Conservation (phyloP, 169 alveolate species). For the Cryptosporidium felis region DNA sequence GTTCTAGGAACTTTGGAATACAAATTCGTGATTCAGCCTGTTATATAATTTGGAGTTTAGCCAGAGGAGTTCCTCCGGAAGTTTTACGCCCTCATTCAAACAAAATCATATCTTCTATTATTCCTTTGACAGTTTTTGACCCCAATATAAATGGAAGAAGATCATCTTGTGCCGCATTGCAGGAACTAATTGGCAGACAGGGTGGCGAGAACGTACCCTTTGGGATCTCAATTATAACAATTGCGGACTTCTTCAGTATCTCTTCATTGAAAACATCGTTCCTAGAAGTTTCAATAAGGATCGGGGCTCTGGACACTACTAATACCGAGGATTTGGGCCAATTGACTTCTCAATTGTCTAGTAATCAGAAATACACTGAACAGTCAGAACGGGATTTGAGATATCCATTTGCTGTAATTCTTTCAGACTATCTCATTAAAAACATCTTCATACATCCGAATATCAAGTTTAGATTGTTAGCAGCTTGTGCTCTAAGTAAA, state of each 20-base stretch:
- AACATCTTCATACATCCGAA: constrained; percentile 46
- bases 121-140: constrained; percentile 72
- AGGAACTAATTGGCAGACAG: constrained; percentile 74
- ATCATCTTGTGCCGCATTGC: constrained; percentile 75
- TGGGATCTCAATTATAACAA: constrained; percentile 69
- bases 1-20: constrained; percentile 55
- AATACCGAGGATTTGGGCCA: background rate
- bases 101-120: constrained; percentile 20
- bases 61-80: constrained; percentile 52
- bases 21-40: constrained; percentile 76
- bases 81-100: background rate
- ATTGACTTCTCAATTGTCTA: background rate
- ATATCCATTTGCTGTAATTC: constrained; percentile 21
- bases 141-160: constrained; percentile 72
- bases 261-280: constrained; percentile 43
- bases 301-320: constrained; percentile 10
- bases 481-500: constrained; percentile 2
- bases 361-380: background rate
- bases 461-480: constrained; percentile 16
- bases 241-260: constrained; percentile 67
- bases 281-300: constrained; percentile 36
- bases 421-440: constrained; percentile 18
- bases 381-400: background rate
- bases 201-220: constrained; percentile 67
- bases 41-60: constrained; percentile 74